Conservation (phyloP, 805 yeast species). For the Saccharomycopsis sp. region DNA sequence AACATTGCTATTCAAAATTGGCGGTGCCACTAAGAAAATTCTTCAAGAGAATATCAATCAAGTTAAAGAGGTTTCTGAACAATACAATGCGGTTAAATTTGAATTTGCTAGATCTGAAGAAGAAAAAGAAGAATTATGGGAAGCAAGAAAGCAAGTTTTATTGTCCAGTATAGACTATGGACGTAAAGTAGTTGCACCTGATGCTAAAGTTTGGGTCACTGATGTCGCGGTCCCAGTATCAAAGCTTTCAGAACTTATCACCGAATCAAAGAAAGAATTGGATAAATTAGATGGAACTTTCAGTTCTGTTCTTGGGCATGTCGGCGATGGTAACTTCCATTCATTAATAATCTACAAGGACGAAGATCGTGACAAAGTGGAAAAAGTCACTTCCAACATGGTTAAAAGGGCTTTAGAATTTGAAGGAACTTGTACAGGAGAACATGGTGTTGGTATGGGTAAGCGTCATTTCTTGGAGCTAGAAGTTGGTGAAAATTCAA, state of each 20-base stretch:
- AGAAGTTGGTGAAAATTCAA: slow-evolving; percentile 64
- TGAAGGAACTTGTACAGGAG: slow-evolving; percentile 85
- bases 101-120: slow-evolving; percentile 57
- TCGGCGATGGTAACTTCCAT: slow-evolving; percentile 82
- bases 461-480: slow-evolving; percentile 52
- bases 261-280: slow-evolving; percentile 54
- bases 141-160: slow-evolving; percentile 64
- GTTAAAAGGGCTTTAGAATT: slow-evolving; percentile 56
- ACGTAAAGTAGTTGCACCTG: slow-evolving; percentile 34
- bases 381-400: slow-evolving; percentile 50
- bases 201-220: slow-evolving; percentile 60
- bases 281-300: slow-evolving; percentile 23
- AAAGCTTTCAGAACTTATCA: slow-evolving; percentile 52
- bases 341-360: slow-evolving; percentile 55
- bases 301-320: slow-evolving; percentile 68
- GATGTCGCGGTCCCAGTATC: slow-evolving; percentile 83
- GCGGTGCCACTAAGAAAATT: slow-evolving; percentile 39
- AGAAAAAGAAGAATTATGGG: slow-evolving; percentile 63
- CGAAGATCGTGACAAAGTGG: slow-evolving; percentile 40
- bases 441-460: slow-evolving; percentile 81
- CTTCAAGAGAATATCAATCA: slow-evolving; percentile 34
- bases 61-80: slow-evolving; percentile 44
- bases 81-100: slow-evolving; percentile 50
- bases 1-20: slow-evolving; percentile 57
- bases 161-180: slow-evolving; percentile 70